phyloP scores from a whole-genome alignment of 306 rosid genomes.

The Crotalaria pallida region DNA sequence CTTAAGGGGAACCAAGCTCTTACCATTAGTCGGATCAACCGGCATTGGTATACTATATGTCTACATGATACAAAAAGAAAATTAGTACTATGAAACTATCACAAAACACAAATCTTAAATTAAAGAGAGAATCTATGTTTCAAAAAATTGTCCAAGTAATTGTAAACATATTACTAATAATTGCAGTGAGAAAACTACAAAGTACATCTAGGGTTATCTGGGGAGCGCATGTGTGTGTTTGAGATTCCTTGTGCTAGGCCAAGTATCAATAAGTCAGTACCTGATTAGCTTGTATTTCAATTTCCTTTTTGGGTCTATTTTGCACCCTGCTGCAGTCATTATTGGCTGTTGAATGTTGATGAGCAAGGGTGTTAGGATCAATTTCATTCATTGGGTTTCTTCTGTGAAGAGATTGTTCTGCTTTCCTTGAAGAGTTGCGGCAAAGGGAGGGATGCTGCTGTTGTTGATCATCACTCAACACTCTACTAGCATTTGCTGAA shows the following conservation, averaged over 20 bases:
- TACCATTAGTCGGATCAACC: too few species aligned
- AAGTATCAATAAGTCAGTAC: constrained; percentile 24
- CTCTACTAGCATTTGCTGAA: constrained; percentile 27
- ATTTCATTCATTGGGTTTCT: constrained; percentile 82
- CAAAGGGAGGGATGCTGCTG: constrained; percentile 62
- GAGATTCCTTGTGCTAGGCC: background rate
- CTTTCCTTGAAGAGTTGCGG: constrained; percentile 75
- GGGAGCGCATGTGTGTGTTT: background rate
- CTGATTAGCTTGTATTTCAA: constrained; percentile 47
- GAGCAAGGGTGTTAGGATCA: constrained; percentile 57
- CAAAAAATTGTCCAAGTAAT: too few species aligned
- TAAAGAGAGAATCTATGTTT: too few species aligned
- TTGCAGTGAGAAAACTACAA: too few species aligned
- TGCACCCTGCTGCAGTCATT: constrained; percentile 35
- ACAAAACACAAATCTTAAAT: background rate
- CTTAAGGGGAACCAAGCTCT: too few species aligned
- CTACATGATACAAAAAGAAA: too few species aligned
- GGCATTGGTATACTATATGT: too few species aligned
- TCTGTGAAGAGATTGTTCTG: constrained; percentile 82
- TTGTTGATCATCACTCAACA: constrained; percentile 27
- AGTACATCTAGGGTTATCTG: background rate
- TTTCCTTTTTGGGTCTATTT: constrained; percentile 44
- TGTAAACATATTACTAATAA: too few species aligned
- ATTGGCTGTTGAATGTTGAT: constrained; percentile 41
- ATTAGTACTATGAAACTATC: background rate